These are phyloP conservation scores for Colletotrichum nymphaeae DNA, from an alignment of 2,329 filamentous ascomycete species.

Conservation along the genomic window DNA sequence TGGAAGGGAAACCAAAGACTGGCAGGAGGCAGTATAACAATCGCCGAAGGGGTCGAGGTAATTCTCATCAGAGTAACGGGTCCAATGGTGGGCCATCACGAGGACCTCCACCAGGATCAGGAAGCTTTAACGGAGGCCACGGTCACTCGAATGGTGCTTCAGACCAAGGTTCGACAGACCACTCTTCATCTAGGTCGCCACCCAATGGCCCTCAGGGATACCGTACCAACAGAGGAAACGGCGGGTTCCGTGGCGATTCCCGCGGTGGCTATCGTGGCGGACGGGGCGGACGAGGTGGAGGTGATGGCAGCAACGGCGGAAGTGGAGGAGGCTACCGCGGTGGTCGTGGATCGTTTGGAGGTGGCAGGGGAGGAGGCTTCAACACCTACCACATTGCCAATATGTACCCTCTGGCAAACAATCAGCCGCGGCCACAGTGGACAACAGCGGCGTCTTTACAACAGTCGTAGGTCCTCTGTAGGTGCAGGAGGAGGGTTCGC, in stretches of 20 bases:
- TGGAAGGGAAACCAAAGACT: constrained; percentile 61
- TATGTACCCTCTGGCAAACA: background rate
- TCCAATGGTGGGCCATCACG: constrained; percentile 1
- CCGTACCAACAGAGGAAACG: constrained; percentile 11
- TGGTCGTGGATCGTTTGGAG: background rate
- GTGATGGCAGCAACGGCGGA: background rate
- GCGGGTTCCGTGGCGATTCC: constrained; percentile 13
- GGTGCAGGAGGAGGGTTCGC: no score
- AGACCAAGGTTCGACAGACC: background rate
- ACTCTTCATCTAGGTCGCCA: background rate
- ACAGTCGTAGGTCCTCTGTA: background rate
- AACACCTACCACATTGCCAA: constrained; percentile 4
- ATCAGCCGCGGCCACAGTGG: constrained; percentile 27
- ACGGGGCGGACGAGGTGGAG: background rate
- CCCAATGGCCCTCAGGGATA: constrained; percentile 26
- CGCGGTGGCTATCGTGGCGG: constrained; percentile 26
- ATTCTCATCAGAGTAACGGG: background rate
- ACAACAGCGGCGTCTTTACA: constrained; percentile 6
- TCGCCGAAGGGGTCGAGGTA: constrained; percentile 41
- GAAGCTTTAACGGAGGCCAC: background rate
- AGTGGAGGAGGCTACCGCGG: constrained; percentile 8
- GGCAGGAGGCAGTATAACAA: constrained; percentile 45
- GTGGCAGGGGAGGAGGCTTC: constrained; percentile 3
- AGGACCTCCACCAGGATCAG: background rate
- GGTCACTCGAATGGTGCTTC: background rate